phyloP scores from a whole-genome alignment of 345 rosid species.

The Draba incana region DNA sequence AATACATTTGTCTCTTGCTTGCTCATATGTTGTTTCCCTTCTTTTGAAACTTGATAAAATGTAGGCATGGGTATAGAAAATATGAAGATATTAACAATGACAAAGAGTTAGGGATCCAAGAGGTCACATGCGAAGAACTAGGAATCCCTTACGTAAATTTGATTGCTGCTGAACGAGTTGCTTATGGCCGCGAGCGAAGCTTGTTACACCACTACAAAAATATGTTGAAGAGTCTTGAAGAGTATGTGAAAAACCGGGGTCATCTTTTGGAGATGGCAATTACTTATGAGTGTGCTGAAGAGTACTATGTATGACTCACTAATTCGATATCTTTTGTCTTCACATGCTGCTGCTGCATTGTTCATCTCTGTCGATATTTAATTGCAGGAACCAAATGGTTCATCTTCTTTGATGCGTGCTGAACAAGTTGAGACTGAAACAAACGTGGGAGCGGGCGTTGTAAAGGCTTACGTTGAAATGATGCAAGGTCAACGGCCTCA shows the following conservation, averaged over 20 bases:
- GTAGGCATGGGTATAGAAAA: constrained; percentile 85
- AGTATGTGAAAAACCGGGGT: constrained; percentile 70
- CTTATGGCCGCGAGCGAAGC: constrained; percentile 44
- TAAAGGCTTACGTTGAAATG: constrained; percentile 31
- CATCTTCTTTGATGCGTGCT: neutral
- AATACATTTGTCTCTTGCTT: too few species aligned
- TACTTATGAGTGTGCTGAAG: constrained; percentile 55
- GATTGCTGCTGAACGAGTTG: constrained; percentile 51
- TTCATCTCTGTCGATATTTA: constrained; percentile 13
- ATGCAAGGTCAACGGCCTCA: constrained; percentile 45
- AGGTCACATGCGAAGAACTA: constrained; percentile 63
- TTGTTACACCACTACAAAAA: constrained; percentile 58
- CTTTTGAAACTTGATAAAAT: constrained; percentile 20
- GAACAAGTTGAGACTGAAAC: constrained; percentile 49
- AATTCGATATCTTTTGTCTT: neutral
- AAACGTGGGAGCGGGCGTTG: constrained; percentile 40
- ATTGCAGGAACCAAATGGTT: constrained; percentile 47
- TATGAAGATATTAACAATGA: constrained; percentile 82
- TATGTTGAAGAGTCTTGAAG: constrained; percentile 67
- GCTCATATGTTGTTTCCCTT: too few species aligned
- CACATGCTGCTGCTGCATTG: constrained; percentile 8
- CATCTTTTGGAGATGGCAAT: constrained; percentile 62
- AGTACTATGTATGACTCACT: constrained; percentile 47
- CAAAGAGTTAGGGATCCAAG: constrained; percentile 64
- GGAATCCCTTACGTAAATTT: constrained; percentile 55